These are phyloP conservation scores for Magnaporthales sp. DNA, from an alignment of 2,329 filamentous ascomycete genomes.

Conservation along the genomic window DNA sequence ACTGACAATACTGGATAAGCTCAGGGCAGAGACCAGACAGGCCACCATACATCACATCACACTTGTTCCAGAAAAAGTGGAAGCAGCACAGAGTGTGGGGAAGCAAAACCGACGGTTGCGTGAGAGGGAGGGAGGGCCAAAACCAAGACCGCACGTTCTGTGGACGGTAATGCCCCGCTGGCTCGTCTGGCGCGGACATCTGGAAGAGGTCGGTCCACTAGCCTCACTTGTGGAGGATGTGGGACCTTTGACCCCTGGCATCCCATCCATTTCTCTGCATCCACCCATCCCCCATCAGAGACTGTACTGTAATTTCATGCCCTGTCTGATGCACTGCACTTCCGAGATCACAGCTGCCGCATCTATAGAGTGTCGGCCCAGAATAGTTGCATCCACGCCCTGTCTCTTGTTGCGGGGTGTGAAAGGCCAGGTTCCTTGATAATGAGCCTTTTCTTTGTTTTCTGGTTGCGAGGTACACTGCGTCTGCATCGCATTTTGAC, in stretches of 20 bases:
- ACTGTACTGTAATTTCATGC: neutral
- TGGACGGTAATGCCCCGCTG: neutral
- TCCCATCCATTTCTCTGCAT: neutral
- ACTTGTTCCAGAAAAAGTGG: neutral
- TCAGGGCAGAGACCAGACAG: neutral
- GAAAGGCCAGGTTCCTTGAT: neutral
- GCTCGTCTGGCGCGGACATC: neutral
- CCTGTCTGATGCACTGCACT: neutral
- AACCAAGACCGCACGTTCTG: neutral
- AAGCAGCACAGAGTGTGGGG: neutral
- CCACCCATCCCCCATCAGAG: neutral
- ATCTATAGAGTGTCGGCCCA: neutral
- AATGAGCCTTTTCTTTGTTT: neutral
- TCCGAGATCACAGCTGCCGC: neutral
- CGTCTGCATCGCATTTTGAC: neutral
- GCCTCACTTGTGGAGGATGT: neutral
- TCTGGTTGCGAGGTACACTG: neutral
- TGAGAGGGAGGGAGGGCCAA: neutral
- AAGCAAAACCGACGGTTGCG: neutral
- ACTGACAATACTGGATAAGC: neutral
- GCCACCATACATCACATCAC: neutral
- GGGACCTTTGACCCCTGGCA: neutral
- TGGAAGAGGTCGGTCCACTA: neutral
- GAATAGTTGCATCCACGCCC: neutral
- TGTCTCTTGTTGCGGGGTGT: neutral